Percentiles rank a stretch among this genome's conserved stretches.
phyloP scores from a whole-genome alignment of 2,329 filamentous ascomycete genomes.

The Ceratocystis colombiana region DNA sequence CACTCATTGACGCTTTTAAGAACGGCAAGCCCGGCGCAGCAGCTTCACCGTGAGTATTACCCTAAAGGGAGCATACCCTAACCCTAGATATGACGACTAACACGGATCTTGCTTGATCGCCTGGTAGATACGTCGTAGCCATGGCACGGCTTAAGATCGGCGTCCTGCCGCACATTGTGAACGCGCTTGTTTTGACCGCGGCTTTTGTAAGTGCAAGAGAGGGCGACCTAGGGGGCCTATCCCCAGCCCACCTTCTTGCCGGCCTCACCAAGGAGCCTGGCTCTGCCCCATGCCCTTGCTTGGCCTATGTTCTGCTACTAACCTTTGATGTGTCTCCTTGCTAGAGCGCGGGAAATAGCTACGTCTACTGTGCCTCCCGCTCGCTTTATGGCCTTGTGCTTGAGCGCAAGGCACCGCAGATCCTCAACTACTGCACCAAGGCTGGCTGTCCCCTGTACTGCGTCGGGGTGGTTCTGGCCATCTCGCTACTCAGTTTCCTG shows the following conservation, averaged over 20 bases:
- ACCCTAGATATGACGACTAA: neutral
- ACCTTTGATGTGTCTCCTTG: neutral
- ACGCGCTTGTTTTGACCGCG: constrained; percentile 59
- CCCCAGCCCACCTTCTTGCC: no score
- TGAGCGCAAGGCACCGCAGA: constrained; percentile 53
- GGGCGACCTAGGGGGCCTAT: no score
- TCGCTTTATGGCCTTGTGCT: constrained; percentile 59
- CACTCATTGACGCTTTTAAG: constrained; percentile 50
- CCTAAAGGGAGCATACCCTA: neutral
- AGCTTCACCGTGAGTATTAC: constrained; percentile 45
- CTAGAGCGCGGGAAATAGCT: constrained; percentile 51
- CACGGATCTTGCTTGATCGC: neutral
- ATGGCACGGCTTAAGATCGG: constrained; percentile 57
- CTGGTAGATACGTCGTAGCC: constrained; percentile 42
- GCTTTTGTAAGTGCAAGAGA: constrained; percentile 17
- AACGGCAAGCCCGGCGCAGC: constrained; percentile 55
- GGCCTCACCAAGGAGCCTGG: no score
- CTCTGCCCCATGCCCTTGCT: neutral
- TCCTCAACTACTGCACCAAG: constrained; percentile 52
- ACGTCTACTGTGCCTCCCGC: constrained; percentile 55
- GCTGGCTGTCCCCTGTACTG: constrained; percentile 65
- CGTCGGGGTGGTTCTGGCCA: constrained; percentile 53
- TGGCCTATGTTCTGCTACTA: constrained; percentile 36
- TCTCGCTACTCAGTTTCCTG: constrained; percentile 63
- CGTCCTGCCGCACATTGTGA: constrained; percentile 59